Base-by-base conservation (phyloP, 2,329 filamentous ascomycete species). In the Kalmusia sp. region DNA sequence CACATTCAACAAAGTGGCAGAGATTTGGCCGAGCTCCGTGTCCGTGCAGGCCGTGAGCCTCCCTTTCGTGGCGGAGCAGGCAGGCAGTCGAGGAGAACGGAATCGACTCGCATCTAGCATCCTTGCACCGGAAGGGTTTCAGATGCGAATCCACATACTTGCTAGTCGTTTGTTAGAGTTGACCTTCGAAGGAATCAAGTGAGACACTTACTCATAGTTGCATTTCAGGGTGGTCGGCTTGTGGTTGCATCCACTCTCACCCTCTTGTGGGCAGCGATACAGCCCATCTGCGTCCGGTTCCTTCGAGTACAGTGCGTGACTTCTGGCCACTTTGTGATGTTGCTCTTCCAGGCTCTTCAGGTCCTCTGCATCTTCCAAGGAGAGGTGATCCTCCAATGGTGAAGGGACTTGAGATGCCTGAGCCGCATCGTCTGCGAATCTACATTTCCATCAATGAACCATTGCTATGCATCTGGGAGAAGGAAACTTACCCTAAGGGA, bases 101-200 rank as follows among this genome's bases (percentile, higher is more conserved):
- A 60, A 92, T 87, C 71, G 92, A 90, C 74, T 91, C 87, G 78
- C 93, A 98, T 21, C 87, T 84, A 58, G 87, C 82, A 61, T 89
- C 83, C 85, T 95, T 96, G 88, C 93, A 98, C 56, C 91, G 88
- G 80, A 97, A 98, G 14, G 93, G 93, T 84, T 96, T 96, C 70
- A 97, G 77, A 79, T 98, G 93, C 24, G 93, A 97, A 77, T 98
- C 93, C 64, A 98, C 87, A 68, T 95, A 96, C 84, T 98, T 98
- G 84, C 93, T 96, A 72, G 43, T 46, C 34, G 35, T 25, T 63
- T 67, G 58, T 67, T 55, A 72, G 53, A 17, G 9, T n/a, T 50
- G 38, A 19, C 15, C n/a, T 44, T 35, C 51, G 31, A 19, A 24
- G 24, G 22, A 31, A 48, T 37, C 17, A 33, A 28, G 15, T 55